phyloP scores from a whole-genome alignment of 1,139 yeast genomes.

The Zygoascus sp. region DNA sequence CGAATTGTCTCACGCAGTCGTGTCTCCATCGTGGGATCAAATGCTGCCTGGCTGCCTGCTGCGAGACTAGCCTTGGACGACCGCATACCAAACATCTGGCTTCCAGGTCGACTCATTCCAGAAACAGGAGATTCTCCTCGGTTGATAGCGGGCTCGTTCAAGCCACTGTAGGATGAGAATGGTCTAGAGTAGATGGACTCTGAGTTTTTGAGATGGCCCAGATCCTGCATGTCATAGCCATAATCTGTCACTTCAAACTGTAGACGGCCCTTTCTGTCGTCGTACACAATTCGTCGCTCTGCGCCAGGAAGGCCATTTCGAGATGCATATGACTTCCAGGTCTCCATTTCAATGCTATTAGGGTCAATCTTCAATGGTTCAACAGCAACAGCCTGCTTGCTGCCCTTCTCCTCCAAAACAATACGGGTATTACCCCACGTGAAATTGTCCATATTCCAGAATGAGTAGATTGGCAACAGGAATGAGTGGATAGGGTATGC shows the following conservation, averaged over 20 bases:
- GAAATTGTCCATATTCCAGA: conserved; percentile 44
- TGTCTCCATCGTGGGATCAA: conserved; percentile 24
- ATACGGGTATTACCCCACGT: conserved; percentile 43
- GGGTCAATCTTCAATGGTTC: conserved; percentile 34
- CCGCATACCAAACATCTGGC: conserved; percentile 8
- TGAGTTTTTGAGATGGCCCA: conserved; percentile 13
- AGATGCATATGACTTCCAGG: conserved; percentile 36
- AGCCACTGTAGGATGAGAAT: conserved; percentile 24
- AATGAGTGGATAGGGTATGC: conserved; percentile 42
- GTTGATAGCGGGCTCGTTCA: conserved; percentile 9
- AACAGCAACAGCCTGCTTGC: conserved; percentile 34
- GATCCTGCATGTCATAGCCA: conserved; percentile 30
- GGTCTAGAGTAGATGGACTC: conserved; percentile 22
- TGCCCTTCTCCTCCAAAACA: conserved; percentile 39
- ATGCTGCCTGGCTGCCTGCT: conserved; percentile 15
- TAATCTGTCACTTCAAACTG: conserved; percentile 21
- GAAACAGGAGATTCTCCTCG: conserved; percentile 8
- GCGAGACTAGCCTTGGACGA: conserved; percentile 20
- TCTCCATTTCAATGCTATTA: conserved; percentile 32
- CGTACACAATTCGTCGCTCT: conserved; percentile 34
- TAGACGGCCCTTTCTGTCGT: conserved; percentile 28
- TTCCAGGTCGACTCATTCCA: conserved; percentile 4
- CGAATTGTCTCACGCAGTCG: conserved; percentile 27
- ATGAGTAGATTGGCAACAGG: conserved; percentile 38
- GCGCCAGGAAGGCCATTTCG: conserved; percentile 36